Conservation (phyloP, 208 protist species). For the Giardia muris region DNA sequence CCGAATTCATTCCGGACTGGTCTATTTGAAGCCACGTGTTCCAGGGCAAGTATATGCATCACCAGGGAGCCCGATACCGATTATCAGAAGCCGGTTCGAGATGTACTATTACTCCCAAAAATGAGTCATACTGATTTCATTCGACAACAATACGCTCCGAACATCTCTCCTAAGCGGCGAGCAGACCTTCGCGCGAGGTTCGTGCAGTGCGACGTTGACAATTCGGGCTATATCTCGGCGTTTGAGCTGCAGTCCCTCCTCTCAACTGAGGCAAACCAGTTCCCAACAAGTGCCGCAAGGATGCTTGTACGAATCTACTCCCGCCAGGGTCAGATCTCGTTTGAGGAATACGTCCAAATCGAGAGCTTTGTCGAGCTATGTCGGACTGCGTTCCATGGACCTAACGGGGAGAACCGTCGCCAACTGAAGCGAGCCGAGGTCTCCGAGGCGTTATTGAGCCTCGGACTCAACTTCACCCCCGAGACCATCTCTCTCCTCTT, state of each 20-base stretch:
- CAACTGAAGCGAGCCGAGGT: neutral
- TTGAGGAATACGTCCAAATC: neutral
- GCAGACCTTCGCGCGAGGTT: neutral
- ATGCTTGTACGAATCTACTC: neutral
- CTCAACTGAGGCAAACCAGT: neutral
- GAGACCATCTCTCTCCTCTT: neutral
- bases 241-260: neutral
- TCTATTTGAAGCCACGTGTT: no score
- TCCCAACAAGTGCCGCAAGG: neutral
- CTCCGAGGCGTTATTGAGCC: neutral
- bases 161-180: neutral
- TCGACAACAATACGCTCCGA: neutral
- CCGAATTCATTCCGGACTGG: no score
- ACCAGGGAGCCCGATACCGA: no score
- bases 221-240: neutral
- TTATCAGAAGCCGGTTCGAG: no score
- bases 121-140: neutral
- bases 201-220: neutral
- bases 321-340: neutral
- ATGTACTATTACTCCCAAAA: no score
- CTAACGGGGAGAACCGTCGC: neutral
- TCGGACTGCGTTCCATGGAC: neutral
- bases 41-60: no score
- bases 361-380: neutral
- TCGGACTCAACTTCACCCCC: neutral